Conservation (phyloP, 2,329 filamentous ascomycete species). For the Paecilomyces fulvus region DNA sequence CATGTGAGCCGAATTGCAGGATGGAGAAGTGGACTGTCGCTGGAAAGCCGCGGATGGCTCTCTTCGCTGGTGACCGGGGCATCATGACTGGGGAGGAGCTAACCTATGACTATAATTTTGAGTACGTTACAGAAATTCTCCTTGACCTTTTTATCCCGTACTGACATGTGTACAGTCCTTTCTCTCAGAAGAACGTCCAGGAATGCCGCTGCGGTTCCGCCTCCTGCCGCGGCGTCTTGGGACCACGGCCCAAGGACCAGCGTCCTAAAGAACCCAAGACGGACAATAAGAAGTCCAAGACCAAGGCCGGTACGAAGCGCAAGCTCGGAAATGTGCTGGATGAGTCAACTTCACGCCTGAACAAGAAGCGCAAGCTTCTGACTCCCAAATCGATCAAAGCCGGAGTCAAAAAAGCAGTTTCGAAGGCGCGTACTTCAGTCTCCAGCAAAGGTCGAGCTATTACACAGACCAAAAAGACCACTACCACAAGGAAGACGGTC, state of each 20-base stretch:
- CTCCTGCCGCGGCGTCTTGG: slow-evolving; percentile 55
- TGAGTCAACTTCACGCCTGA: slow-evolving; percentile 18
- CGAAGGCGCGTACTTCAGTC: slow-evolving; percentile 14
- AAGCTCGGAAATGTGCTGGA: slow-evolving; percentile 20
- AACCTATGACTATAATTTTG: slow-evolving; percentile 83
- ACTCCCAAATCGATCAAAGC: slow-evolving; percentile 23
- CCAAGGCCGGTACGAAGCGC: slow-evolving; percentile 20
- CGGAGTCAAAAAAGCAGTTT: slow-evolving; percentile 22
- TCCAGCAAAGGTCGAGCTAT: slow-evolving; percentile 12
- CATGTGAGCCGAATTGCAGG: slow-evolving; percentile 88
- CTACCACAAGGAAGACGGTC: slow-evolving; percentile 5
- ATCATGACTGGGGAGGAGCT: slow-evolving; percentile 94
- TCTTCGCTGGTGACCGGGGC: slow-evolving; percentile 82
- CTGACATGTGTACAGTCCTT: slow-evolving; percentile 34
- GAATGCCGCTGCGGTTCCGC: slow-evolving; percentile 54
- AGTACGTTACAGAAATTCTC: slow-evolving; percentile 36
- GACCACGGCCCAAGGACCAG: slow-evolving; percentile 43
- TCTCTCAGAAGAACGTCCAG: slow-evolving; percentile 55
- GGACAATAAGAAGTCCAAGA: slow-evolving; percentile 15
- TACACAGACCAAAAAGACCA: slow-evolving; percentile 9
- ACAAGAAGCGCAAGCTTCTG: slow-evolving; percentile 23
- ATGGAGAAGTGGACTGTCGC: slow-evolving; percentile 98
- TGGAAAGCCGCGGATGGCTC: slow-evolving; percentile 88
- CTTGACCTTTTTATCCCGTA: background rate
- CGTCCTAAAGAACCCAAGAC: slow-evolving; percentile 21